Percentiles rank a stretch among this genome's conserved stretches.
phyloP scores from a whole-genome alignment of 78 protist species.

The Capsaspora owczarzaki region DNA sequence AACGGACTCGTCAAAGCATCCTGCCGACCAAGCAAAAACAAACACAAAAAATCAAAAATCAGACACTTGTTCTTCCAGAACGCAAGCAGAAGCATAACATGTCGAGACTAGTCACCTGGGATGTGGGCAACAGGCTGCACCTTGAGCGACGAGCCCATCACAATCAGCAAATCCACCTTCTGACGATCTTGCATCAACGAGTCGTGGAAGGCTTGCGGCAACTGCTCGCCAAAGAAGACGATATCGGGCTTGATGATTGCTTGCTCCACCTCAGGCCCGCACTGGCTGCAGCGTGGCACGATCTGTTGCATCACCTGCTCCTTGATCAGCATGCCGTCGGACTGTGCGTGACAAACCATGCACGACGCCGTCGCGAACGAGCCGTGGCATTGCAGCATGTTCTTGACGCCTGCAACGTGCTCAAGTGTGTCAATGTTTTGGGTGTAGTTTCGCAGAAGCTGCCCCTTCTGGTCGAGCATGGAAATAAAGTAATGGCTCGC shows the following conservation, averaged over 20 bases:
- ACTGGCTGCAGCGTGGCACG: not conserved
- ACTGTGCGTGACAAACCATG: not conserved
- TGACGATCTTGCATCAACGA: not conserved
- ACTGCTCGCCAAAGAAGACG: constrained; percentile 38
- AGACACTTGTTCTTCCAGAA: no score
- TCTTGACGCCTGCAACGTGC: constrained; percentile 11
- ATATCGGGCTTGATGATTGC: not conserved
- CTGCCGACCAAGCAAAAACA: not conserved
- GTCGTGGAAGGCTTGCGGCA: constrained; percentile 2
- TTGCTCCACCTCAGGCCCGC: not conserved
- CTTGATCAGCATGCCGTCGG: not conserved
- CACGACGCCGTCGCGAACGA: constrained; percentile 18
- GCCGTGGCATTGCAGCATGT: constrained; percentile 26
- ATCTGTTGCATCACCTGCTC: not conserved
- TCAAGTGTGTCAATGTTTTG: constrained; percentile 52
- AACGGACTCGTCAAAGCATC: not conserved
- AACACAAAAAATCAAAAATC: no score
- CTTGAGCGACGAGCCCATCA: constrained; percentile 31
- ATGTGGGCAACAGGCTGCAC: constrained; percentile 7
- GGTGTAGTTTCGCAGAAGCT: constrained; percentile 32
- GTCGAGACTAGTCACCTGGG: not conserved
- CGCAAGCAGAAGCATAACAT: no score
- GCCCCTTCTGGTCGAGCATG: constrained; percentile 7
- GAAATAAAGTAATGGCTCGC: constrained; percentile 31
- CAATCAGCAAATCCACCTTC: constrained; percentile 22